A percentile compares a stretch with the other conserved stretches of the same genome.
Evolutionary conservation across 352 stramenopile genomes (phyloP).

Genomic region (Halophytophthora polymorphica): DNA sequence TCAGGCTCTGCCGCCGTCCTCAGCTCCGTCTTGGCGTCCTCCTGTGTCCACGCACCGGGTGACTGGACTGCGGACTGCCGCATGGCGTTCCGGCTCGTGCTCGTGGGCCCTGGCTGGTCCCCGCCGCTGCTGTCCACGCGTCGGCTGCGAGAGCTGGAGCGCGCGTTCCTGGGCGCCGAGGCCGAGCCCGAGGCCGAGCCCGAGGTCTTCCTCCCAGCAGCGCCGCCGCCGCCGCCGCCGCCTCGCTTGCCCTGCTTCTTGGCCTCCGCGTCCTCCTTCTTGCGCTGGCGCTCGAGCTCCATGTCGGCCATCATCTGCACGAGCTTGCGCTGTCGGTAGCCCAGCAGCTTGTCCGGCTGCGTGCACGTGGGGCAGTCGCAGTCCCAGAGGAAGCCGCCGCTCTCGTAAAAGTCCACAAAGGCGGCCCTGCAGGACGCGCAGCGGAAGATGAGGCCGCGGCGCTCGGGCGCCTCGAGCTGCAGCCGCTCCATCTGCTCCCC

Average conservation of each 20-base stretch:
- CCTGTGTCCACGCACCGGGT: too few relatives aligned
- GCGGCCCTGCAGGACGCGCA: constrained; percentile 44
- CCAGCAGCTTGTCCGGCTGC: constrained; percentile 27
- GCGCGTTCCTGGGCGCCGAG: too few relatives aligned
- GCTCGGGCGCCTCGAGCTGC: constrained; percentile 18
- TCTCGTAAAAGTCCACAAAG: constrained; percentile 41
- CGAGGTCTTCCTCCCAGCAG: constrained; percentile 1
- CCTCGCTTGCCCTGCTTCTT: constrained; percentile 9
- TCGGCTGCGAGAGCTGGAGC: too few relatives aligned
- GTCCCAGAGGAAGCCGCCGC: constrained; percentile 27
- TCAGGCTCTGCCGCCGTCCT: too few relatives aligned
- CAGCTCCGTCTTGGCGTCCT: too few relatives aligned
- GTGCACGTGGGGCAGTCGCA: constrained; percentile 41
- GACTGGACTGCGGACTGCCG: too few relatives aligned
- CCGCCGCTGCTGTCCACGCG: too few relatives aligned
- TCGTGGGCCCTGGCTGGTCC: too few relatives aligned
- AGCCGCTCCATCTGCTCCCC: constrained; percentile 31
- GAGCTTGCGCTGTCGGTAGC: constrained; percentile 37
- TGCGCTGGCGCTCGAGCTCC: constrained; percentile 28
- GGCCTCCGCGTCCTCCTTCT: constrained; percentile 11
- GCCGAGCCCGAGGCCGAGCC: too few relatives aligned
- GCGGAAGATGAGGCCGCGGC: constrained; percentile 37
- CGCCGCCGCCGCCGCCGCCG: neutral
- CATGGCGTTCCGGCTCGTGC: too few relatives aligned
- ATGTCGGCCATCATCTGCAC: constrained; percentile 40